These are phyloP conservation scores for Cladobotryum mycophilum DNA, from an alignment of 2,329 filamentous ascomycete genomes.

Conservation along the genomic window DNA sequence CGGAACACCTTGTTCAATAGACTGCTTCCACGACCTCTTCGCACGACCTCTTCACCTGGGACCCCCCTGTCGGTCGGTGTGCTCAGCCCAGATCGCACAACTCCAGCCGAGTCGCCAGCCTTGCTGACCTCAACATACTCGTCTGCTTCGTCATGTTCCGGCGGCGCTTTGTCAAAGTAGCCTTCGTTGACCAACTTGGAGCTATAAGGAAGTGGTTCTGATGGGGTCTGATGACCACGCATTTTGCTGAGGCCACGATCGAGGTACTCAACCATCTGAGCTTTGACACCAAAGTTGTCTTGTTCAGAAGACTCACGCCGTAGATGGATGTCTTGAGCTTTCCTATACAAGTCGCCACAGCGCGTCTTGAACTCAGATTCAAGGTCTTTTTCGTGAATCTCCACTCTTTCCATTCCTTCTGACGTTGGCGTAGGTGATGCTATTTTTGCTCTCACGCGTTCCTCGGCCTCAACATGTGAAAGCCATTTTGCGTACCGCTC, in stretches of 20 bases:
- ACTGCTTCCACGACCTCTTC: slow-evolving; percentile 24
- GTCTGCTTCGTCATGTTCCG: slow-evolving; percentile 23
- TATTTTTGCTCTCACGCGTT: slow-evolving; percentile 31
- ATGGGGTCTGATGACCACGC: slow-evolving; percentile 22
- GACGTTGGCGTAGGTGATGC: slow-evolving; percentile 31
- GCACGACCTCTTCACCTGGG: slow-evolving; percentile 11
- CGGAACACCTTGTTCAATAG: slow-evolving; percentile 33
- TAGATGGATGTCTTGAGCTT: slow-evolving; percentile 32
- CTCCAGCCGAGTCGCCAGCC: slow-evolving; percentile 17
- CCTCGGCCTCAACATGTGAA: slow-evolving; percentile 36
- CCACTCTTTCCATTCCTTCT: slow-evolving; percentile 36
- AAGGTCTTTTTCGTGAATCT: slow-evolving; percentile 41
- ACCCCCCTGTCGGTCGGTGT: background rate
- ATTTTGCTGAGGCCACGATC: slow-evolving; percentile 41
- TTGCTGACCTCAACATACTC: slow-evolving; percentile 30
- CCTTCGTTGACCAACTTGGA: slow-evolving; percentile 26
- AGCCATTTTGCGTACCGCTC: slow-evolving; percentile 41
- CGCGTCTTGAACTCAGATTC: slow-evolving; percentile 42
- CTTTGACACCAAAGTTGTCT: slow-evolving; percentile 39
- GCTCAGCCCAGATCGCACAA: background rate
- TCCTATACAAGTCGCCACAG: slow-evolving; percentile 41
- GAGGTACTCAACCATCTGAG: slow-evolving; percentile 43
- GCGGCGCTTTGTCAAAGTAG: slow-evolving; percentile 21
- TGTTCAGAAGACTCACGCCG: slow-evolving; percentile 17
- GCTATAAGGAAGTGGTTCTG: slow-evolving; percentile 17